A percentile compares a stretch with the other conserved stretches of the same genome.
Conservation (phyloP, 108 stramenopile genomes). For the Nitzschia sp. region DNA sequence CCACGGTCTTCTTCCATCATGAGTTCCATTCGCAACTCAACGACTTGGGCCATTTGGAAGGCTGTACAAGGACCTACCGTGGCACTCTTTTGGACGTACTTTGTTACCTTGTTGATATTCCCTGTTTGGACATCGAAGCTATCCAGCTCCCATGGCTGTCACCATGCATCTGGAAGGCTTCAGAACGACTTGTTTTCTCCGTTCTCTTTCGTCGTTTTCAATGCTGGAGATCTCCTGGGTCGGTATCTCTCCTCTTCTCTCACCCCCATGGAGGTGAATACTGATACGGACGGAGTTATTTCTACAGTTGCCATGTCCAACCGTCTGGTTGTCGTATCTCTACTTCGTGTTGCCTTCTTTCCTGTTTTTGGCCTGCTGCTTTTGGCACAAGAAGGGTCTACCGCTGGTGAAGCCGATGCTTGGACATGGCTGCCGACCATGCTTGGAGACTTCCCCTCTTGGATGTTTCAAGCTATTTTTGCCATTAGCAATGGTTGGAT, state of each 20-base stretch:
- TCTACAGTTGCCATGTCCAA: conserved; percentile 6
- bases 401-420: background rate
- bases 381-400: background rate
- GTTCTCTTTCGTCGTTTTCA: conserved; percentile 52
- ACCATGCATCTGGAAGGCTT: conserved; percentile 14
- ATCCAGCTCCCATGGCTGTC: conserved; percentile 30
- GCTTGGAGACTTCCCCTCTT: conserved; percentile 39
- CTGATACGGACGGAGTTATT: no score
- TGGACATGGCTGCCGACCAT: conserved; percentile 1
- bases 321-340: conserved; percentile 26
- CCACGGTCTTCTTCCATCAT: background rate
- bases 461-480: conserved; percentile 34
- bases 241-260: conserved; percentile 17
- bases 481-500: conserved; percentile 51
- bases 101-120: conserved; percentile 51
- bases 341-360: conserved; percentile 31
- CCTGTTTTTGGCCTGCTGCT: conserved; percentile 34
- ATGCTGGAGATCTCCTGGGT: conserved; percentile 53
- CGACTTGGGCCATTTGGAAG: conserved; percentile 10
- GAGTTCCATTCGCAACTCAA: background rate
- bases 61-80: conserved; percentile 23
- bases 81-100: conserved; percentile 40
- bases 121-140: conserved; percentile 57
- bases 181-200: conserved; percentile 53
- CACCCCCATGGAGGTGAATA: background rate